These are phyloP conservation scores for Apiotrichum mycotoxinovorans DNA, from an alignment of 1,284 basidiomycete species.

Conservation along the genomic window DNA sequence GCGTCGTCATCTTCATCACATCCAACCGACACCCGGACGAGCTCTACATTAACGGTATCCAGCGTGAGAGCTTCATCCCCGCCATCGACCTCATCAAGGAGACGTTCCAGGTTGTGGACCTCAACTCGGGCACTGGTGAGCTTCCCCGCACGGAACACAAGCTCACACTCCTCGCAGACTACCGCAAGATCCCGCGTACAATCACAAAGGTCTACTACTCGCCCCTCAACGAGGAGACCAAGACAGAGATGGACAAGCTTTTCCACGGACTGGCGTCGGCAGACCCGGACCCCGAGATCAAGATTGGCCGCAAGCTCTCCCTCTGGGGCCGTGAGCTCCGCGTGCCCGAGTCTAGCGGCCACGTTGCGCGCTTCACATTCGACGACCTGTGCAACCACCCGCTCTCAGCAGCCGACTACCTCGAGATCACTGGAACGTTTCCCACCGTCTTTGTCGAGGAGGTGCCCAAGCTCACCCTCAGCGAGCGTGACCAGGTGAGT, in stretches of 20 bases:
- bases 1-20: conserved; percentile 92
- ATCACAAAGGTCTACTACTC: conserved; percentile 88
- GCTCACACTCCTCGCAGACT: conserved; percentile 64
- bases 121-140: conserved; percentile 88
- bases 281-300: conserved; percentile 55
- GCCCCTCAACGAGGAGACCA: conserved; percentile 66
- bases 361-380: conserved; percentile 84
- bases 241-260: conserved; percentile 65
- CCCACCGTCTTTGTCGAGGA: conserved; percentile 82
- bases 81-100: conserved; percentile 91
- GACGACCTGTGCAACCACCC: conserved; percentile 83
- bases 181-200: conserved; percentile 82
- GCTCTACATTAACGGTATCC: conserved; percentile 98
- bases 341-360: conserved; percentile 73
- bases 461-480: conserved; percentile 82
- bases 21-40: conserved; percentile 98
- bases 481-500: conserved; percentile 77
- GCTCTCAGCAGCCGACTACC: conserved; percentile 89
- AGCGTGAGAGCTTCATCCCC: conserved; percentile 92
- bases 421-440: conserved; percentile 87
- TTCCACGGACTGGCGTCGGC: conserved; percentile 63
- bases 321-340: conserved; percentile 84
- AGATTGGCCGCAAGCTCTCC: conserved; percentile 63
- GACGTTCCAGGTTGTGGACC: conserved; percentile 78
- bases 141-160: conserved; percentile 10